Base-by-base conservation (phyloP, 78 protist species). In the Capsaspora owczarzaki region DNA sequence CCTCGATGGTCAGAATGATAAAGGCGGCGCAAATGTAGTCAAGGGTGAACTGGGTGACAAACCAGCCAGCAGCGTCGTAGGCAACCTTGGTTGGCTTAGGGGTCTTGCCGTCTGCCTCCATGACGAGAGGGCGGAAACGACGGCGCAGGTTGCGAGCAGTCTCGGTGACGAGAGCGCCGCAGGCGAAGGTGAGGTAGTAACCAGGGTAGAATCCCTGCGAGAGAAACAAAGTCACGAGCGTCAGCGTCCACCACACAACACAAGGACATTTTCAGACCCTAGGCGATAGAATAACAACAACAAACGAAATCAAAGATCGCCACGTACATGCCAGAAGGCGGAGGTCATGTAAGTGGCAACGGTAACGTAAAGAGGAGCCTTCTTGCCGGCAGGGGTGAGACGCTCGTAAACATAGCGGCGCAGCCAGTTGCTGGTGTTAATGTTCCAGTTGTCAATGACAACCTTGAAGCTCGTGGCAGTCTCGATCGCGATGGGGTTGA, bases 321-420 rank as follows among this genome's bases (percentile, higher is more conserved):
- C n/a, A 56, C 66, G 8, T 41, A 29, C 93, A 19, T 89, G 93
- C 93, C 93, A 89, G 78, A 89, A 86, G 40, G 93, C 93, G 40
- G 87, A 80, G 47, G 82, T 61, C 0, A 66, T 44, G 76, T 89
- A 86, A 25, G 89, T 86, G n/a, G 61, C 60, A 38, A 83, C 49
- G 2, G 87, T 80, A 42, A 81, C 83, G 41, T 12, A 33, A 66
- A 82, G 69, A 19, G 87, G 60, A 44, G 89, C 85, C 61, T 79
- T 85, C 49, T 81, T 51, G 31, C 87, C 87, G 16, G 41, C 56
- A 49, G 89, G 89, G 6, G 82, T 78, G n/a, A 85, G 75, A 29
- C 89, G 74, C 31, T 76, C 61, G 76, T 82, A 85, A 22, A 89
- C 80, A 60, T 89, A 63, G 79, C 77, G 79, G 77, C 78, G 74